These are phyloP conservation scores for Trichosporon sp. DNA, from an alignment of 1,284 basidiomycete species.

Conservation along the genomic window DNA sequence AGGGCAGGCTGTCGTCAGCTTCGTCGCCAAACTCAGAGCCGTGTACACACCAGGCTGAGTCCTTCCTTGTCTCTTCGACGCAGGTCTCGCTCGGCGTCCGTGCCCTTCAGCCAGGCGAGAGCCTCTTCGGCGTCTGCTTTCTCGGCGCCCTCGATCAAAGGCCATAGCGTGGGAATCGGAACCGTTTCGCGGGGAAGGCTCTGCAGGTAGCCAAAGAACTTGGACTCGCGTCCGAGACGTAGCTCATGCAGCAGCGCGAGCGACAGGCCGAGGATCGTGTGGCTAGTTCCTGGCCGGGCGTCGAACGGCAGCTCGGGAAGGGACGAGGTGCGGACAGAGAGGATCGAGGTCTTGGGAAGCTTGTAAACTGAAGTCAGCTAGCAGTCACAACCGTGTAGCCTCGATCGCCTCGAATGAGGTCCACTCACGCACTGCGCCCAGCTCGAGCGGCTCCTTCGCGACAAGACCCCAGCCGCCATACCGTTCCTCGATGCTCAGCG, in stretches of 20 bases:
- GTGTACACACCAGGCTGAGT: constrained; percentile 42
- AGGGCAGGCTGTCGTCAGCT: constrained; percentile 41
- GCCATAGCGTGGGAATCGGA: constrained; percentile 55
- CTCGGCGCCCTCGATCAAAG: constrained; percentile 19
- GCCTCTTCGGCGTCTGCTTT: constrained; percentile 43
- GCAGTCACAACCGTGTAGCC: not conserved
- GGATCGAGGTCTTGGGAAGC: constrained; percentile 52
- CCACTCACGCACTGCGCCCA: constrained; percentile 34
- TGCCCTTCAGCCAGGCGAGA: constrained; percentile 44
- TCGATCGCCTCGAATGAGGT: too few relatives aligned
- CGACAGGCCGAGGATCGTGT: constrained; percentile 50
- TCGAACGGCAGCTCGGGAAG: constrained; percentile 26
- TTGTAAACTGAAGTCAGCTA: constrained; percentile 44
- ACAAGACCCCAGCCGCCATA: constrained; percentile 34
- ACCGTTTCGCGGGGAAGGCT: constrained; percentile 48
- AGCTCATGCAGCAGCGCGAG: constrained; percentile 56
- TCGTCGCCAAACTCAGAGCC: constrained; percentile 30
- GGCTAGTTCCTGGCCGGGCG: constrained; percentile 21
- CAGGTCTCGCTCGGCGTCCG: constrained; percentile 52
- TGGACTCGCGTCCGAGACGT: constrained; percentile 42
- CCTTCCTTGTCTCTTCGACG: constrained; percentile 40
- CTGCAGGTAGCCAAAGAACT: constrained; percentile 55
- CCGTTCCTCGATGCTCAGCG: constrained; percentile 34
- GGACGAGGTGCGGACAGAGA: constrained; percentile 47
- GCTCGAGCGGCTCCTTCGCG: constrained; percentile 29